Evolutionary conservation across 78 protist species (phyloP).

Genomic region (Tieghemostelium lacteum): DNA sequence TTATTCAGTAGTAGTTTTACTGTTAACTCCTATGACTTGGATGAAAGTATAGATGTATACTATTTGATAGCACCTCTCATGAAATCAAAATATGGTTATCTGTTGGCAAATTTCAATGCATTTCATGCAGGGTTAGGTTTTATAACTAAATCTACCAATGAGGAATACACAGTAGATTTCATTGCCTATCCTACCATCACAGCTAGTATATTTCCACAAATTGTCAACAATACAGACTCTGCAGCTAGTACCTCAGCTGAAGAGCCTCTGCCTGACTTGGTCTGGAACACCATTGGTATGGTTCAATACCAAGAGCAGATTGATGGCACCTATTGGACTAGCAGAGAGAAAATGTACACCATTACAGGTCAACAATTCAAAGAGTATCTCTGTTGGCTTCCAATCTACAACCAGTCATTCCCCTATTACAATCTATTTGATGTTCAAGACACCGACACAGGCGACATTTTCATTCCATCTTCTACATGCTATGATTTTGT

Average conservation of each 20-base stretch:
- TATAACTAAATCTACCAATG: slow-evolving; percentile 12
- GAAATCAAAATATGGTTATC: slow-evolving; percentile 20
- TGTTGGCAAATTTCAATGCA: slow-evolving; percentile 50
- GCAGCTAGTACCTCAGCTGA: too few relatives aligned
- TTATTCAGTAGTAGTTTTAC: too few relatives aligned
- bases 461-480: neutral
- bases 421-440: slow-evolving; percentile 42
- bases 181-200: slow-evolving; percentile 33
- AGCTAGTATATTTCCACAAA: slow-evolving; percentile 27
- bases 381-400: slow-evolving; percentile 37
- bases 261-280: slow-evolving; percentile 15
- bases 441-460: slow-evolving; percentile 1
- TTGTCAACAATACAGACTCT: slow-evolving; percentile 14
- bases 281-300: slow-evolving; percentile 16
- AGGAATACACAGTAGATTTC: slow-evolving; percentile 33
- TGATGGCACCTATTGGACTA: slow-evolving; percentile 27
- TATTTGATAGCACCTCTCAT: slow-evolving; percentile 57
- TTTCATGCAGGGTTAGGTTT: slow-evolving; percentile 63
- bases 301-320: neutral
- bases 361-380: neutral
- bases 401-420: slow-evolving; percentile 6
- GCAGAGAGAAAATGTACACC: neutral
- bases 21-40: too few relatives aligned
- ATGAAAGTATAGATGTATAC: neutral
- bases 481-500: slow-evolving; percentile 58